These are phyloP conservation scores for Apophysomyces elegans DNA, from an alignment of 371 early-diverging fungal genomes.

Conservation along the genomic window DNA sequence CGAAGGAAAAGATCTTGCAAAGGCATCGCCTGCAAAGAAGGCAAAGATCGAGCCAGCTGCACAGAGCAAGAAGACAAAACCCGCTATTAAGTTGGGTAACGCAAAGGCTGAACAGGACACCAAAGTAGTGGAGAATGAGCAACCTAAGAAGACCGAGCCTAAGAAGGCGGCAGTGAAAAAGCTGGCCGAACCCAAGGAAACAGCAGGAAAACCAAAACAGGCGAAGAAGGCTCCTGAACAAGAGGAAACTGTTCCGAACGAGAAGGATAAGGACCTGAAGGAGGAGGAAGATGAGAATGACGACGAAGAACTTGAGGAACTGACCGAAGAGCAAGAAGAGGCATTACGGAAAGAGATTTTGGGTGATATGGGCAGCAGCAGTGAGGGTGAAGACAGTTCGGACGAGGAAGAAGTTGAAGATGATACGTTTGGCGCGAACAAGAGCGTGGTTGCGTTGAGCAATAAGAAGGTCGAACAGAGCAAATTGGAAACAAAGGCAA, in stretches of 20 bases:
- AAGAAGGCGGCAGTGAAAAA: not conserved
- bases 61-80: slow-evolving; percentile 4
- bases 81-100: not conserved
- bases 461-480: slow-evolving; percentile 42
- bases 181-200: not conserved
- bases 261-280: slow-evolving; percentile 16
- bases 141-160: not conserved
- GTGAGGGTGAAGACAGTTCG: slow-evolving; percentile 50
- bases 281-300: slow-evolving; percentile 21
- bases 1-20: slow-evolving; percentile 3
- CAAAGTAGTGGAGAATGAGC: not conserved
- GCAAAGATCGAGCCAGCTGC: slow-evolving; percentile 3
- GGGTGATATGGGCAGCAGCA: slow-evolving; percentile 52
- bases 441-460: slow-evolving; percentile 52
- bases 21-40: slow-evolving; percentile 8
- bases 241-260: slow-evolving; percentile 20
- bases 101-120: not conserved
- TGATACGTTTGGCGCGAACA: slow-evolving; percentile 53
- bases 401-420: slow-evolving; percentile 34
- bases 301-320: slow-evolving; percentile 22
- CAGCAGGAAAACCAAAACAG: slow-evolving; percentile 9
- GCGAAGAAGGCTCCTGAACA: slow-evolving; percentile 15
- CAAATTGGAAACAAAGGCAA: slow-evolving; percentile 35
- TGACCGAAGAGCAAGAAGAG: slow-evolving; percentile 50
- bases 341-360: slow-evolving; percentile 52